phyloP scores from a whole-genome alignment of 2,329 filamentous ascomycete genomes.

The Lecanicillium sp. region DNA sequence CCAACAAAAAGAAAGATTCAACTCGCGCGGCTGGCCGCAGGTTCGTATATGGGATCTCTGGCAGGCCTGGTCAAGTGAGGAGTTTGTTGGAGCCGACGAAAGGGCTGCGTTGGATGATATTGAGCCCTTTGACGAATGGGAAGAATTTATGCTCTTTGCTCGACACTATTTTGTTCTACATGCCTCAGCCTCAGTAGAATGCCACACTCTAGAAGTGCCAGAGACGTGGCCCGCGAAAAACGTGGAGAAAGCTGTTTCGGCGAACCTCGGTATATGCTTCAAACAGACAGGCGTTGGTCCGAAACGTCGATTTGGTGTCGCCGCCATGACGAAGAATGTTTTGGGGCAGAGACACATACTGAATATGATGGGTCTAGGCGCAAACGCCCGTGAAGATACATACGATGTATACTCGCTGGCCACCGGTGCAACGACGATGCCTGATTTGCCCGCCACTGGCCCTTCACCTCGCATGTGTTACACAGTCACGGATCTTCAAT shows the following conservation, averaged over 20 bases:
- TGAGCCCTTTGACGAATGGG: constrained; percentile 93
- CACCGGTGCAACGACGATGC: constrained; percentile 12
- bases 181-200: constrained; percentile 30
- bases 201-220: neutral
- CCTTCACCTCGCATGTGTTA: constrained; percentile 58
- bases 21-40: constrained; percentile 55
- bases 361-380: constrained; percentile 35
- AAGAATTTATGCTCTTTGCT: constrained; percentile 80
- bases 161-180: constrained; percentile 76
- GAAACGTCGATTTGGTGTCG: constrained; percentile 52
- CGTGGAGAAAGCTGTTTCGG: neutral
- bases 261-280: constrained; percentile 6
- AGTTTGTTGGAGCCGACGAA: constrained; percentile 53
- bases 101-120: constrained; percentile 56
- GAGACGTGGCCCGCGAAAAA: neutral
- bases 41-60: constrained; percentile 63
- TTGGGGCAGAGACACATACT: constrained; percentile 35
- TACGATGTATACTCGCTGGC: constrained; percentile 40
- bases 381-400: constrained; percentile 36
- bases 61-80: constrained; percentile 68
- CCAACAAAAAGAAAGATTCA: constrained; percentile 64
- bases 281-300: constrained; percentile 11
- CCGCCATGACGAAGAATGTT: constrained; percentile 31
- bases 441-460: constrained; percentile 20
- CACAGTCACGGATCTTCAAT: constrained; percentile 58